phyloP scores from a whole-genome alignment of 164 flowering plant genomes.

The Macadamia tetraphylla region DNA sequence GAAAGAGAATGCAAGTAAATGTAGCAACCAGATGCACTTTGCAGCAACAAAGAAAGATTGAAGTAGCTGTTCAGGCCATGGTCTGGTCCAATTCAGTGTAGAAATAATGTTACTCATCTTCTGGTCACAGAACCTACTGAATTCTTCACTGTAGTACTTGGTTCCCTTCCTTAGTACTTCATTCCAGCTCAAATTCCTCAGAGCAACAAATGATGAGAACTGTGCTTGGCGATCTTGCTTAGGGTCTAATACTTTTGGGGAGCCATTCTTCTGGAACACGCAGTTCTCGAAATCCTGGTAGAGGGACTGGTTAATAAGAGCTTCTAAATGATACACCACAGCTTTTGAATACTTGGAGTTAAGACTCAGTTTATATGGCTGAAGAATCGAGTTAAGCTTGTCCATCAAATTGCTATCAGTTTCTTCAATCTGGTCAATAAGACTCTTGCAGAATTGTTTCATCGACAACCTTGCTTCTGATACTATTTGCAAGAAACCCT shows the following conservation, averaged over 20 bases:
- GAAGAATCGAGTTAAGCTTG: constrained; percentile 60
- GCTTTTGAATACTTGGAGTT: constrained; percentile 63
- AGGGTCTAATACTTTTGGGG: constrained; percentile 65
- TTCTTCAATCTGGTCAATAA: constrained; percentile 60
- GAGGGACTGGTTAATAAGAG: constrained; percentile 71
- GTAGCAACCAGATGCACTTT: constrained; percentile 93
- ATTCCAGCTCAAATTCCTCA: constrained; percentile 88
- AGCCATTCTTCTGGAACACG: constrained; percentile 69
- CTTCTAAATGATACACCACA: constrained; percentile 72
- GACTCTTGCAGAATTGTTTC: constrained; percentile 70
- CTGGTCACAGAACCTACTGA: constrained; percentile 87
- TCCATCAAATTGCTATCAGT: constrained; percentile 42
- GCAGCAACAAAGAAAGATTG: constrained; percentile 89
- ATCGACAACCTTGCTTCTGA: constrained; percentile 83
- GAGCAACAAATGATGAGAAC: constrained; percentile 59
- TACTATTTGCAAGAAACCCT: constrained; percentile 84
- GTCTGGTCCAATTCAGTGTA: constrained; percentile 66
- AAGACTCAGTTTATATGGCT: constrained; percentile 55
- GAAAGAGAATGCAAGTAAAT: constrained; percentile 88
- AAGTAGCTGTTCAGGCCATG: constrained; percentile 90
- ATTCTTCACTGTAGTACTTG: constrained; percentile 83
- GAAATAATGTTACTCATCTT: constrained; percentile 80
- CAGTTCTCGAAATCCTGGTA: constrained; percentile 88
- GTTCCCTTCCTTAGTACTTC: constrained; percentile 87
- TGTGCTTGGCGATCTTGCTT: constrained; percentile 59